Conservation (phyloP, 192 early-diverging fungal genomes). For the Coemansia sp. region DNA sequence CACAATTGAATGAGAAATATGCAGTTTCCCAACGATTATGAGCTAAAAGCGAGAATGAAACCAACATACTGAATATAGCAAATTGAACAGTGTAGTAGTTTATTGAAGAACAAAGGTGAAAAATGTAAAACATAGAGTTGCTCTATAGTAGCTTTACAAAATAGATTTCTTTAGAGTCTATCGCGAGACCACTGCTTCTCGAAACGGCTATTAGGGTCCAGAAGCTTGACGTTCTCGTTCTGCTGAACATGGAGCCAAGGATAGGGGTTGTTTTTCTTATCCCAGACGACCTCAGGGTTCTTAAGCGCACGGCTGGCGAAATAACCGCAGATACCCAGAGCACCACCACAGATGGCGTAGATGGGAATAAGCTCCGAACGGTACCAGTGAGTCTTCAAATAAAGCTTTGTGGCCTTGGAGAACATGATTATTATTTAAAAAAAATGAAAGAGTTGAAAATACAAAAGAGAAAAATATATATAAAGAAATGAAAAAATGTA, state of each 20-base stretch:
- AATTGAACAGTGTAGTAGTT: slow-evolving; percentile 1
- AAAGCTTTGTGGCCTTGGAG: slow-evolving; percentile 39
- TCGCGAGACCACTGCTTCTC: slow-evolving; percentile 50
- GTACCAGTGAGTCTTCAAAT: slow-evolving; percentile 53
- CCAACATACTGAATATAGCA: too few species aligned
- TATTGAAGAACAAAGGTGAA: background rate
- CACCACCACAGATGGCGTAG: slow-evolving; percentile 36
- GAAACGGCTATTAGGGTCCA: slow-evolving; percentile 44
- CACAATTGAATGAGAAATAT: too few species aligned
- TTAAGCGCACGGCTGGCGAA: slow-evolving; percentile 34
- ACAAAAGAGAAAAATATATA: slow-evolving; percentile 1
- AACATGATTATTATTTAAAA: slow-evolving; percentile 31
- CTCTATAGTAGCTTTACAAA: too few species aligned
- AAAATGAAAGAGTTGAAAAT: slow-evolving; percentile 4
- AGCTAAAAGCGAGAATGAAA: too few species aligned
- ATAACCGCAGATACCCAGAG: slow-evolving; percentile 36
- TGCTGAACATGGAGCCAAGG: slow-evolving; percentile 52
- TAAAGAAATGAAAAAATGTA: slow-evolving; percentile 12
- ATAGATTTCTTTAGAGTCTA: slow-evolving; percentile 37
- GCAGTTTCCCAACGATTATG: too few species aligned
- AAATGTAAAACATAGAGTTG: background rate
- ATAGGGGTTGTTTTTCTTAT: slow-evolving; percentile 48
- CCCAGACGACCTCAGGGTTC: slow-evolving; percentile 51
- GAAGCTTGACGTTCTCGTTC: slow-evolving; percentile 51
- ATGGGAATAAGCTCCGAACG: slow-evolving; percentile 51